A percentile compares a stretch with the other conserved stretches of the same genome.
Evolutionary conservation across 1,284 basidiomycete species (phyloP).

Genomic region (Microbotryomycetes sp.): DNA sequence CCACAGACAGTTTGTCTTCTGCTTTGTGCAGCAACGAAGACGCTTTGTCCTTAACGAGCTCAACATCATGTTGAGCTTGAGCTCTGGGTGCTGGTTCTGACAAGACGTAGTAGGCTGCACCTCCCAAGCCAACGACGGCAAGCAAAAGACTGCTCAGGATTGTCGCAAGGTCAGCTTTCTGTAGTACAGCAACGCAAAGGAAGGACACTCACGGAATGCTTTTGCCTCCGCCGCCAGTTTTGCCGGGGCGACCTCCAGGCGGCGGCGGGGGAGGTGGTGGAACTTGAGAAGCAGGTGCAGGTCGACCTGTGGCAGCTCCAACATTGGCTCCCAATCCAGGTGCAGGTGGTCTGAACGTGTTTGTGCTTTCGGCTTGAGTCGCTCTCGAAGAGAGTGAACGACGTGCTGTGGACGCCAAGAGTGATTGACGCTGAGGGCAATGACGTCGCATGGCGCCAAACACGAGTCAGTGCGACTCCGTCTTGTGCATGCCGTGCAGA

Average conservation of each 20-base stretch:
- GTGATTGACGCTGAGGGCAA: no score
- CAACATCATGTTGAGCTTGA: not conserved
- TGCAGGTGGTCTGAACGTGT: not conserved
- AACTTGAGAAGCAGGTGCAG: not conserved
- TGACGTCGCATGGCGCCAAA: no score
- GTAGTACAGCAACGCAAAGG: not conserved
- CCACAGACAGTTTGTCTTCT: not conserved
- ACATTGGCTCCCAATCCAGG: not conserved
- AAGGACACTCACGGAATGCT: not conserved
- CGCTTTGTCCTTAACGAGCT: not conserved
- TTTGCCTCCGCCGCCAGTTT: not conserved
- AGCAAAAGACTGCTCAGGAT: not conserved
- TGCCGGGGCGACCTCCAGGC: not conserved
- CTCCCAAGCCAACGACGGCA: not conserved
- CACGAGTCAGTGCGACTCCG: no score
- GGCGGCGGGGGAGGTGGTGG: not conserved
- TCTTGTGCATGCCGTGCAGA: no score
- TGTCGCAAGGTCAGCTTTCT: not conserved
- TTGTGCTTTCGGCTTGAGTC: not conserved
- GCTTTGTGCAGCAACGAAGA: not conserved
- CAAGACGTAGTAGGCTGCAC: not conserved
- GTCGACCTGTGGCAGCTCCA: not conserved
- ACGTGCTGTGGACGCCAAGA: not conserved
- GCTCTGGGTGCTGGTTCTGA: not conserved
- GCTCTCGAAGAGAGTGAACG: not conserved